Conservation (phyloP, 768 basidiomycete genomes). For the Leucosporidium creatinivorum region DNA sequence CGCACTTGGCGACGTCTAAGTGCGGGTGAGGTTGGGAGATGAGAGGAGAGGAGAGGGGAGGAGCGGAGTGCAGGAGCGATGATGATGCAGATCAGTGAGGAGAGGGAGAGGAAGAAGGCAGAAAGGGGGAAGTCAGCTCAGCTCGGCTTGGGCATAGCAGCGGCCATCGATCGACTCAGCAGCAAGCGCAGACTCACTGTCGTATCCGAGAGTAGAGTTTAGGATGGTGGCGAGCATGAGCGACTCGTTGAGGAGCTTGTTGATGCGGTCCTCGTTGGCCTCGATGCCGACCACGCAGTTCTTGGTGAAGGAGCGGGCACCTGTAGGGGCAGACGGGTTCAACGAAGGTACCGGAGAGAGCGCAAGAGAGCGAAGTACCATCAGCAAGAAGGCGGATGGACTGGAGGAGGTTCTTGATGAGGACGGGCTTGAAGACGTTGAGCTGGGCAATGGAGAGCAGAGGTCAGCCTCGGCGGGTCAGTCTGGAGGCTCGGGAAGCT, state of each 20-base stretch:
- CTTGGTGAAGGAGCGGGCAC: conserved; percentile 86
- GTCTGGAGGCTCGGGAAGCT: conserved; percentile 30
- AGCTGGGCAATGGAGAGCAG: conserved; percentile 50
- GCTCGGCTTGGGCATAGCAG: not conserved
- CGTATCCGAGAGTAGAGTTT: conserved; percentile 92
- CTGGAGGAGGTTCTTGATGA: conserved; percentile 95
- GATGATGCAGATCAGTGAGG: not conserved
- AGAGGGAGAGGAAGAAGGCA: not conserved
- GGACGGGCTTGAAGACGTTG: conserved; percentile 98
- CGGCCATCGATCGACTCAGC: not conserved
- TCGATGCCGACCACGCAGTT: conserved; percentile 93
- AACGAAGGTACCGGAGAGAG: not conserved
- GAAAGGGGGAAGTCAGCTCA: not conserved
- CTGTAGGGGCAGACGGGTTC: conserved; percentile 42
- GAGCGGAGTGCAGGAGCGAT: not conserved
- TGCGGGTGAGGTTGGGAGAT: not conserved
- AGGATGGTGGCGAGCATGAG: conserved; percentile 97
- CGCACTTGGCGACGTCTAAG: conserved; percentile 91
- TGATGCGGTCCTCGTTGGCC: conserved; percentile 92
- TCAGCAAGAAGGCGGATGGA: conserved; percentile 89
- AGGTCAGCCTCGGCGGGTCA: not conserved
- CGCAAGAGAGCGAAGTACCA: conserved; percentile 47
- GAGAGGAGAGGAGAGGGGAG: not conserved
- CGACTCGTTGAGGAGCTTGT: conserved; percentile 80
- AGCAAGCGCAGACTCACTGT: conserved; percentile 57